Conservation (phyloP, 2,329 filamentous ascomycete species). For the Botrytis galanthina region DNA sequence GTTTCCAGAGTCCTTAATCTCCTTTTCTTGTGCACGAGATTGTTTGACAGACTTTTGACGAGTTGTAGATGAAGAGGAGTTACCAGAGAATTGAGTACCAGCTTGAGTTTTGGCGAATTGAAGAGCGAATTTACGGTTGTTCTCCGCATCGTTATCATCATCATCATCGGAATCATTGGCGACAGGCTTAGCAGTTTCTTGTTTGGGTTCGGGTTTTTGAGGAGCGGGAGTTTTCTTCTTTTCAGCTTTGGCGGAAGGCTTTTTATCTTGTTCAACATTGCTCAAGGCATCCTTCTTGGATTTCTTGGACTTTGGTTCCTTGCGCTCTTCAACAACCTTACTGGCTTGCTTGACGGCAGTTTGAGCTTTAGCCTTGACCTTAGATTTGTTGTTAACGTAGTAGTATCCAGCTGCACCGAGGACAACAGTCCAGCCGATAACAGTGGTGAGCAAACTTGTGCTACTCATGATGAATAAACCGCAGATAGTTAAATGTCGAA, state of each 20-base stretch:
- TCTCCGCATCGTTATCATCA: conserved; percentile 51
- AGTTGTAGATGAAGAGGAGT: conserved; percentile 47
- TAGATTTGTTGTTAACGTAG: conserved; percentile 30
- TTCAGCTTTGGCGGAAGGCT: conserved; percentile 24
- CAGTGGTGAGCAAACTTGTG: conserved; percentile 37
- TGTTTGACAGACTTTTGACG: conserved; percentile 65
- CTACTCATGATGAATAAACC: conserved; percentile 18
- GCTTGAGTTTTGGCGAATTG: conserved; percentile 70
- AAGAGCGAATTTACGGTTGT: conserved; percentile 73
- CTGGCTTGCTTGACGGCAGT: conserved; percentile 24
- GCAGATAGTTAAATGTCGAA: neutral
- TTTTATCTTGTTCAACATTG: conserved; percentile 30
- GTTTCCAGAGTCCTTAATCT: conserved; percentile 42
- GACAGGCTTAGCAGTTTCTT: conserved; percentile 8
- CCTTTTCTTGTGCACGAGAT: conserved; percentile 56
- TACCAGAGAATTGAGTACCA: conserved; percentile 56
- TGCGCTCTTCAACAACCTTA: conserved; percentile 31
- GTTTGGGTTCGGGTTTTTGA: conserved; percentile 15
- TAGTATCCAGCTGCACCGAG: conserved; percentile 37
- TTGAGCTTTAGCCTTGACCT: conserved; percentile 25
- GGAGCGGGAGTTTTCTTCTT: conserved; percentile 30
- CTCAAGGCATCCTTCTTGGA: conserved; percentile 31
- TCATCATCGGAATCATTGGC: conserved; percentile 28
- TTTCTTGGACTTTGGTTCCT: conserved; percentile 34
- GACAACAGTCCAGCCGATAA: conserved; percentile 42